Conservation (phyloP, 2,329 filamentous ascomycete species). For the Colletotrichum orbiculare region DNA sequence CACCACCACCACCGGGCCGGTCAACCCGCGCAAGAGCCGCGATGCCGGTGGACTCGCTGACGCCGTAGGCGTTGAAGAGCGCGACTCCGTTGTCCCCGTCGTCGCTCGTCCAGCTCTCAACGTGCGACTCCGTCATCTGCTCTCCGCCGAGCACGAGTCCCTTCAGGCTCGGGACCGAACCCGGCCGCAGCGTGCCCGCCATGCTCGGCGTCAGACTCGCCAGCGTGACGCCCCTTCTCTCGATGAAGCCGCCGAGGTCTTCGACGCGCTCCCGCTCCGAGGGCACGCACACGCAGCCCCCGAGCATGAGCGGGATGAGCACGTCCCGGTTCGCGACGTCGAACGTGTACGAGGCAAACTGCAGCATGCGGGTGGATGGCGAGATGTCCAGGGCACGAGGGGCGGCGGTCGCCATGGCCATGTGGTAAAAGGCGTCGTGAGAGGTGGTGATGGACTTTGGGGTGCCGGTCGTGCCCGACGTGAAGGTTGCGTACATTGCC, state of each 20-base stretch:
- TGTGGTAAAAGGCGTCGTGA: slow-evolving; percentile 43
- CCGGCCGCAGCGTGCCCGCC: background rate
- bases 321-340: slow-evolving; percentile 27
- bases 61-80: slow-evolving; percentile 38
- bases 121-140: too few relatives aligned
- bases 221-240: background rate
- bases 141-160: background rate
- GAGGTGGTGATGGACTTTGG: slow-evolving; percentile 63
- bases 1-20: background rate
- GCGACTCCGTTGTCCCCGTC: background rate
- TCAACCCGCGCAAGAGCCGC: background rate
- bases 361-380: background rate
- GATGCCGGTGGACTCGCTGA: slow-evolving; percentile 24
- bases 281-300: slow-evolving; percentile 19
- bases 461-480: slow-evolving; percentile 66
- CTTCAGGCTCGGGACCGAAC: background rate
- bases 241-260: background rate
- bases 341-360: slow-evolving; percentile 37
- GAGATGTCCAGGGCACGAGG: background rate
- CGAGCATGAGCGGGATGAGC: background rate
- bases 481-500: slow-evolving; percentile 58
- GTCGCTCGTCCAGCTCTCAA: too few relatives aligned
- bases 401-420: background rate
- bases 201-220: background rate
- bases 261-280: background rate